Base-by-base conservation (phyloP, 1,284 basidiomycete genomes). In the Fomitopsis palustris region DNA sequence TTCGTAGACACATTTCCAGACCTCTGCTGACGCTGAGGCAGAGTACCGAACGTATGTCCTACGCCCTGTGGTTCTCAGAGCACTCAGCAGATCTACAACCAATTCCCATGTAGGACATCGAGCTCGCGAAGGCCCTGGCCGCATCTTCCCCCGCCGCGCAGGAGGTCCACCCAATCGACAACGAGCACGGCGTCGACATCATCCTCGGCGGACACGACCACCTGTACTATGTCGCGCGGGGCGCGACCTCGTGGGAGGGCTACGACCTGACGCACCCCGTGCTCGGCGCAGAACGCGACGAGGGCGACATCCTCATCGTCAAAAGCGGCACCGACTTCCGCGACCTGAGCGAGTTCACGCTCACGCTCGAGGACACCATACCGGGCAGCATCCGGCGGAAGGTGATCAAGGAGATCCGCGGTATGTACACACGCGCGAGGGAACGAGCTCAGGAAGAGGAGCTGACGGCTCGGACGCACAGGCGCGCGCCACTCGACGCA, bases 271-370 rank as follows among this genome's bases (percentile, higher is more conserved):
- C 76, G 0, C 71, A 81, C 42, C 72, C 78, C 5, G 80, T 83
- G 14, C 80, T 92, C 2, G 94, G 93, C 12, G 85, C 87, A 1
- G 88, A 92, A 68, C 79, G 78, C 16, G 95, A 96, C 69, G 67
- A 84, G 2, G 90, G 90, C 3, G 86, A 92, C 43, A 74, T 88
- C 61, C 80, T 88, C 35, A 79, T 93, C 16, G 75, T 95, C 64
- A 97, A 97, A 73, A 93, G 90, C 63, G 95, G 95, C 5, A 93
- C 90, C 5, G 94, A 97, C 74, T 97, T 97, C 72, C 84, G 92
- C 35, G 93, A 96, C 63, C 75, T 96, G 27, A 92, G 91, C 54
- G 88, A 92, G 61, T 77, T 95, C 43, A 77, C 73, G 0, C 74
- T 96, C 19, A 83, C 86, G 58, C 75, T 96, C 3, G 77, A 79